These are phyloP conservation scores for Irpex sp. DNA, from an alignment of 1,284 basidiomycete species.

Conservation along the genomic window DNA sequence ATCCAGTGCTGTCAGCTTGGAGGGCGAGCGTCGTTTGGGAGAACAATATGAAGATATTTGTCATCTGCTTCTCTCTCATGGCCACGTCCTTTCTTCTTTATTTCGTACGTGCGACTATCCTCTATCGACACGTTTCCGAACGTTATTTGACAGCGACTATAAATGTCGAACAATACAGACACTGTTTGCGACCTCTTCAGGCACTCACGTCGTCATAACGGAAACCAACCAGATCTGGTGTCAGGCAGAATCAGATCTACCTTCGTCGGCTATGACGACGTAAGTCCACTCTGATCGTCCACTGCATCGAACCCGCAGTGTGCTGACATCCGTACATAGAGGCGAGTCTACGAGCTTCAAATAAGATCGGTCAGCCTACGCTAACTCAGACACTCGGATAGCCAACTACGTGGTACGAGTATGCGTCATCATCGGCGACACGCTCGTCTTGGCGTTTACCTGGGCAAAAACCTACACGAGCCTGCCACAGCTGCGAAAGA, in stretches of 20 bases:
- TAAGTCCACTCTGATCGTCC: too few relatives aligned
- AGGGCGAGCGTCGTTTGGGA: neutral
- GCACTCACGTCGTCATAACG: neutral
- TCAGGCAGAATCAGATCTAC: neutral
- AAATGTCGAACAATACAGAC: neutral
- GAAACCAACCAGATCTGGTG: neutral
- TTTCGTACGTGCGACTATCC: neutral
- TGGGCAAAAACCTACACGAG: neutral
- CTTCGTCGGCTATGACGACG: neutral
- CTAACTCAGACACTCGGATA: too few relatives aligned
- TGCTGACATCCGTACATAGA: neutral
- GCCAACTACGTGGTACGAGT: neutral
- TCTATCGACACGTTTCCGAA: too few relatives aligned
- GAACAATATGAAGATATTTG: neutral
- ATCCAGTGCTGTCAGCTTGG: neutral
- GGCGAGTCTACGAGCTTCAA: neutral
- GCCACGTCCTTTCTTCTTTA: neutral
- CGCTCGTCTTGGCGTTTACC: neutral
- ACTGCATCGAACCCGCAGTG: too few relatives aligned
- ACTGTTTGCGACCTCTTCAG: neutral
- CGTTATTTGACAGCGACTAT: too few relatives aligned
- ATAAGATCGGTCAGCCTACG: too few relatives aligned
- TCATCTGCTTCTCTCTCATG: neutral
- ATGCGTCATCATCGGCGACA: neutral
- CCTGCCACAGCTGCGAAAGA: neutral